Evolutionary conservation across 371 early-diverging fungal species (phyloP).

Genomic region (Mortierella sp.): DNA sequence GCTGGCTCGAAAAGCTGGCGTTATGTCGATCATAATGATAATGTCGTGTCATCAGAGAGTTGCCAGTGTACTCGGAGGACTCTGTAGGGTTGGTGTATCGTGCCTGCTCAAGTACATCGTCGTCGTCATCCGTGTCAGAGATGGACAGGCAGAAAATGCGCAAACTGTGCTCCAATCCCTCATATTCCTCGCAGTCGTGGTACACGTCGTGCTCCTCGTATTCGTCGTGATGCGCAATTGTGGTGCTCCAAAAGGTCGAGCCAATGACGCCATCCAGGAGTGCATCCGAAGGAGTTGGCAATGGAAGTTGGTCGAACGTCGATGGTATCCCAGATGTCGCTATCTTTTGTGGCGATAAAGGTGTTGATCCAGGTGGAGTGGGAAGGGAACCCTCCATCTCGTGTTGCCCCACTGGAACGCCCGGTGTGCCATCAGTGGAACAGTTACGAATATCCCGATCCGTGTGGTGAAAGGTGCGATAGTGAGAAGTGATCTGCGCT

Average conservation of each 20-base stretch:
- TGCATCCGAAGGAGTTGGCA: not conserved
- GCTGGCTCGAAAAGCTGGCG: not conserved
- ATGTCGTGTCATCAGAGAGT: not conserved
- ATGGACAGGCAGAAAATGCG: conserved; percentile 29
- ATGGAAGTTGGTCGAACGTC: conserved; percentile 2
- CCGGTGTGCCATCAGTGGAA: too few relatives aligned
- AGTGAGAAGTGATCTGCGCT: not conserved
- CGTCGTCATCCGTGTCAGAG: conserved; percentile 25
- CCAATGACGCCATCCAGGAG: not conserved
- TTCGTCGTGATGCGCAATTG: conserved; percentile 13
- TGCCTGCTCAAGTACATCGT: conserved; percentile 17
- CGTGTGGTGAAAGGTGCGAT: not conserved
- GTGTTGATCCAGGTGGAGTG: conserved; percentile 40
- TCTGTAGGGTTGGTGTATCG: not conserved
- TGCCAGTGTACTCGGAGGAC: not conserved
- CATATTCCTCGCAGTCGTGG: conserved; percentile 34
- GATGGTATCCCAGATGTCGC: not conserved
- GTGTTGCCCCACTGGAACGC: too few relatives aligned
- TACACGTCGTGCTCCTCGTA: conserved; percentile 49
- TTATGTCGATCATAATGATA: not conserved
- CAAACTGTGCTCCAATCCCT: conserved; percentile 42
- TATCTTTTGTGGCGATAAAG: conserved; percentile 35
- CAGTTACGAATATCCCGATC: not conserved
- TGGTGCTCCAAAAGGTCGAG: conserved; percentile 8
- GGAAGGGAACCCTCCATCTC: conserved; percentile 39